Conservation (phyloP, 148 eudicot species). For the Polygonum aviculare region DNA sequence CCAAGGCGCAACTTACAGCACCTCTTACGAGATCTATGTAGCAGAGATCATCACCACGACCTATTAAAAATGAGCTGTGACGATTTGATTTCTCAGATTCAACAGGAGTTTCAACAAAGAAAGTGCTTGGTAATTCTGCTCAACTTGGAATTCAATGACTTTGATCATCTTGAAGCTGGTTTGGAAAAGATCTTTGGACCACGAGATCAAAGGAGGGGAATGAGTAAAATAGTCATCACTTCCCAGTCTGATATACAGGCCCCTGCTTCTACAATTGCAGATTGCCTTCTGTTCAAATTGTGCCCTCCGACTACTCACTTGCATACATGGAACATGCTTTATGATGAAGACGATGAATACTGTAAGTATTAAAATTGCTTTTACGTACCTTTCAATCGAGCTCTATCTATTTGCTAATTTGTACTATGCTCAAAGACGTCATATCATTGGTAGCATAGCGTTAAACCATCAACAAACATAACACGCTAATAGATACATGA, state of each 20-base stretch:
- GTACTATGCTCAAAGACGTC: too few relatives aligned
- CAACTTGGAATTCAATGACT: constrained; percentile 17
- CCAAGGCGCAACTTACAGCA: neutral
- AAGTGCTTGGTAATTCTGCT: constrained; percentile 36
- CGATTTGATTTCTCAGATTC: neutral
- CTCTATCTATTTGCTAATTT: too few relatives aligned
- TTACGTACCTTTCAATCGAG: too few relatives aligned
- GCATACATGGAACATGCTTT: too few relatives aligned
- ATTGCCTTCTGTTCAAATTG: too few relatives aligned
- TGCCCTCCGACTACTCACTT: too few relatives aligned
- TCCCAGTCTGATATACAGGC: neutral
- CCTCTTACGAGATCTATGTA: neutral
- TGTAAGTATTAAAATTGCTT: too few relatives aligned
- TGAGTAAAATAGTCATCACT: neutral
- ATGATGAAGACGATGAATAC: too few relatives aligned
- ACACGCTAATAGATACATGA: too few relatives aligned
- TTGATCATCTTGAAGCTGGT: neutral
- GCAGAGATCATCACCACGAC: neutral
- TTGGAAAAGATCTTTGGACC: neutral
- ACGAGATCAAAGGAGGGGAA: neutral
- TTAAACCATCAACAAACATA: too few relatives aligned
- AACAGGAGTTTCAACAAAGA: constrained; percentile 3
- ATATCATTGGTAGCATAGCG: too few relatives aligned
- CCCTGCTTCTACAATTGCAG: too few relatives aligned
- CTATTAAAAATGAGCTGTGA: neutral